phyloP scores from a whole-genome alignment of 192 early-diverging fungal genomes.

The Coemansia sp. region DNA sequence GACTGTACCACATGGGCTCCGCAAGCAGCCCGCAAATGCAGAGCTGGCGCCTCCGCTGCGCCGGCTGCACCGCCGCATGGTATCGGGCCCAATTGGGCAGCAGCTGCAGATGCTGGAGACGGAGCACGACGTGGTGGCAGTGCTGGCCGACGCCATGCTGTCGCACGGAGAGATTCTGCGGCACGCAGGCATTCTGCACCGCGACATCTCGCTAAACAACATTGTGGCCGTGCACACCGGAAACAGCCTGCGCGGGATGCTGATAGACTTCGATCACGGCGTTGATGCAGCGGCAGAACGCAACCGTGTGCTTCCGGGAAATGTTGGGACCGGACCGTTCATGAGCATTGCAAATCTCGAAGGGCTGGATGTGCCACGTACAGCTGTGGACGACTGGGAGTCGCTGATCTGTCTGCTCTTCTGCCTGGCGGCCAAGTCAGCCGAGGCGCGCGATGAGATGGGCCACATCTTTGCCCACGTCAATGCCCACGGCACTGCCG shows the following conservation, averaged over 20 bases:
- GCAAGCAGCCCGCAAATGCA: background rate
- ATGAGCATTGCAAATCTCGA: conserved; percentile 52
- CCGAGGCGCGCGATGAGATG: conserved; percentile 25
- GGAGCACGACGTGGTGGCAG: conserved; percentile 35
- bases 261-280: conserved; percentile 50
- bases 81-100: conserved; percentile 31
- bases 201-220: conserved; percentile 51
- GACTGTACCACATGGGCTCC: conserved; percentile 39
- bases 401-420: conserved; percentile 40
- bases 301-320: conserved; percentile 26
- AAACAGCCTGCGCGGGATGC: conserved; percentile 31
- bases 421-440: conserved; percentile 28
- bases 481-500: conserved; percentile 19
- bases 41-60: conserved; percentile 6
- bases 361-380: conserved; percentile 44
- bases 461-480: conserved; percentile 21
- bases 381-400: conserved; percentile 49
- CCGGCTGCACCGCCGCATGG: conserved; percentile 47
- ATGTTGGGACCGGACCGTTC: conserved; percentile 43
- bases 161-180: conserved; percentile 28
- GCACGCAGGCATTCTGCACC: conserved; percentile 28
- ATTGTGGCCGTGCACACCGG: conserved; percentile 27
- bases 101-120: conserved; percentile 26
- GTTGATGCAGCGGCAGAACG: conserved; percentile 11
- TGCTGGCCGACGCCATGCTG: conserved; percentile 45